Conservation (phyloP, 441 rosid genomes). For the Populus hybrid region DNA sequence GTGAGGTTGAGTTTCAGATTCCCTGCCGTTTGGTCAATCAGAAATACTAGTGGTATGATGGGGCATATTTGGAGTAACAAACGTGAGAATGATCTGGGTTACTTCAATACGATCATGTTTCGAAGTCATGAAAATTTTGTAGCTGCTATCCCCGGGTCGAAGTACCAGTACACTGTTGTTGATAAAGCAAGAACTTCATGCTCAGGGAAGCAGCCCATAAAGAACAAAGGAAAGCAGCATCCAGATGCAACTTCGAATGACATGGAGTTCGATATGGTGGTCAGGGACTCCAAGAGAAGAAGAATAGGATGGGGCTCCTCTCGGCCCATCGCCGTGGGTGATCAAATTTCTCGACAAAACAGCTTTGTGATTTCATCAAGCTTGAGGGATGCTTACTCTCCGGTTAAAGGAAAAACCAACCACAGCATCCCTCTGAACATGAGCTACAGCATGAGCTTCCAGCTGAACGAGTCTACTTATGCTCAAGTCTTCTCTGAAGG, state of each 20-base stretch:
- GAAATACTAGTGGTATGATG: slow-evolving; percentile 31
- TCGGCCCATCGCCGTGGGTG: slow-evolving; percentile 54
- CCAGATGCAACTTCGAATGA: slow-evolving; percentile 53
- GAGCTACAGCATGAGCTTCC: slow-evolving; percentile 47
- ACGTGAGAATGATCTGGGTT: slow-evolving; percentile 35
- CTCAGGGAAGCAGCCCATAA: slow-evolving; percentile 25
- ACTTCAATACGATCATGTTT: slow-evolving; percentile 46
- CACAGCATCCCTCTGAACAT: slow-evolving; percentile 43
- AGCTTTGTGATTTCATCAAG: neutral
- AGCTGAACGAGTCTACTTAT: neutral
- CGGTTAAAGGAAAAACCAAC: slow-evolving; percentile 6
- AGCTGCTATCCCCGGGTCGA: slow-evolving; percentile 38
- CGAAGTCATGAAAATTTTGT: slow-evolving; percentile 21
- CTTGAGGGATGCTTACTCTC: slow-evolving; percentile 14
- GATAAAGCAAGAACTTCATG: slow-evolving; percentile 39
- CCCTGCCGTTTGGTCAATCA: slow-evolving; percentile 53
- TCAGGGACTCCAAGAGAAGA: slow-evolving; percentile 37
- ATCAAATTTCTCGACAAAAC: slow-evolving; percentile 6
- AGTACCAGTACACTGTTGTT: slow-evolving; percentile 50
- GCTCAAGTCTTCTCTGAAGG: slow-evolving; percentile 73
- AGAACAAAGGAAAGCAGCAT: slow-evolving; percentile 37
- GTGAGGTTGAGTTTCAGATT: slow-evolving; percentile 63
- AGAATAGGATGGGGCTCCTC: slow-evolving; percentile 36
- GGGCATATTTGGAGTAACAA: slow-evolving; percentile 66
- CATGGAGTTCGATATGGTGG: slow-evolving; percentile 54